Percentiles rank a stretch among this genome's conserved stretches.
These are phyloP conservation scores for Conticribra guillardii DNA, from an alignment of 108 stramenopile species.

Conservation along the genomic window DNA sequence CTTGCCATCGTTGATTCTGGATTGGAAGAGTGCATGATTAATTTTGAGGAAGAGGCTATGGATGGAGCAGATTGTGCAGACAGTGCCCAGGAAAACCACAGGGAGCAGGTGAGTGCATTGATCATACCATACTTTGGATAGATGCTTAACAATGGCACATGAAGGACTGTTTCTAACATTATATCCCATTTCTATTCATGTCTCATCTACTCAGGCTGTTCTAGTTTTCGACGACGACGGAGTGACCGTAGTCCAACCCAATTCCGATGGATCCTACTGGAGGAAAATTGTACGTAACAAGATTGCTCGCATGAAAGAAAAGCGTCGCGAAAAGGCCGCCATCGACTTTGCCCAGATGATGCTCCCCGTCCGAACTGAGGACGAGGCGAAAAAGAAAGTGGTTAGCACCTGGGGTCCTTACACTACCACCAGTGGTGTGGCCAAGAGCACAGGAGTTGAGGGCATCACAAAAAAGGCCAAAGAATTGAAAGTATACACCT, in stretches of 20 bases:
- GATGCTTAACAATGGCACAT: background rate
- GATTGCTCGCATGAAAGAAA: conserved; percentile 68
- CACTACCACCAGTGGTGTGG: conserved; percentile 56
- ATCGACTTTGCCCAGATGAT: conserved; percentile 53
- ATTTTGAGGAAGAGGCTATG: conserved; percentile 54
- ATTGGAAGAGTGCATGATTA: conserved; percentile 44
- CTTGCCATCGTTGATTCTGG: conserved; percentile 57
- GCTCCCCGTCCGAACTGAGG: conserved; percentile 36
- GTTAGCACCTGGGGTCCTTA: conserved; percentile 65
- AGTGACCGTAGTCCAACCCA: conserved; percentile 68
- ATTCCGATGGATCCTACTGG: conserved; percentile 78
- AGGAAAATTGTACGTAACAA: conserved; percentile 76
- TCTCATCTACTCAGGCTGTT: conserved; percentile 20
- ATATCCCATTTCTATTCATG: background rate
- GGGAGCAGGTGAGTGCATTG: conserved; percentile 42
- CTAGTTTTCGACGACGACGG: conserved; percentile 50
- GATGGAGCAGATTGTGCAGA: conserved; percentile 57
- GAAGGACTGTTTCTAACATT: background rate
- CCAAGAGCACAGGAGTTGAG: conserved; percentile 15
- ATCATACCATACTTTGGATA: too few species aligned
- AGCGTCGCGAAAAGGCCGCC: conserved; percentile 71
- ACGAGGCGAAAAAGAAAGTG: conserved; percentile 52
- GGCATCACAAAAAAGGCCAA: conserved; percentile 4
- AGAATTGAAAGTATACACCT: conserved; percentile 22
- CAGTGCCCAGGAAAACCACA: conserved; percentile 19